Evolutionary conservation across 495 filamentous ascomycete species (phyloP).

Genomic region (Cairneyella variabilis): DNA sequence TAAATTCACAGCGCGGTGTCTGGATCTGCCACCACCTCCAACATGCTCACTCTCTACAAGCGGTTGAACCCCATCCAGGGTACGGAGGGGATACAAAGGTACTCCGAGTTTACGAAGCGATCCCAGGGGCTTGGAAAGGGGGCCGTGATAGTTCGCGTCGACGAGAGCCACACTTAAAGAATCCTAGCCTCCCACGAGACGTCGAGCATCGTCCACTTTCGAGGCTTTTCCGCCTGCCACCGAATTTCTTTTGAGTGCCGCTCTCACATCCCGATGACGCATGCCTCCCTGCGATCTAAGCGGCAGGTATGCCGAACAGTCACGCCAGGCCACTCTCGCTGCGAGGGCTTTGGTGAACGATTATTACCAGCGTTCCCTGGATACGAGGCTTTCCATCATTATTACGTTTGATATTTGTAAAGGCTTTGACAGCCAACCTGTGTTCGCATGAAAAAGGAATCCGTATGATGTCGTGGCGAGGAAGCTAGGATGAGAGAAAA

Average conservation of each 20-base stretch:
- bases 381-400: not conserved
- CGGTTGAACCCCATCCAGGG: too few species aligned
- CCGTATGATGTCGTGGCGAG: not conserved
- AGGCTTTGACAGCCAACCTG: not conserved
- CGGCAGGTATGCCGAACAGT: constrained; percentile 16
- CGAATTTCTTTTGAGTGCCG: constrained; percentile 1
- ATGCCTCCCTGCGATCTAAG: not conserved
- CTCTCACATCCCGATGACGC: constrained; percentile 10
- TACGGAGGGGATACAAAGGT: too few species aligned
- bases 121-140: too few species aligned
- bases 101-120: too few species aligned
- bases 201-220: not conserved
- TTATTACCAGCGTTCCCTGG: not conserved
- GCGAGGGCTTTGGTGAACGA: not conserved
- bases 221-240: not conserved
- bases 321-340: not conserved
- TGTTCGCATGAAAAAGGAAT: not conserved
- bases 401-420: too few species aligned
- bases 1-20: not conserved
- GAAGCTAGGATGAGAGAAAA: not conserved
- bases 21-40: too few species aligned
- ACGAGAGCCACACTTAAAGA: too few species aligned
- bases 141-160: too few species aligned
- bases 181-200: not conserved
- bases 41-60: not conserved